Evolutionary conservation across 106 monocot genomes (phyloP).

Genomic region (Dendrobium huoshanense): DNA sequence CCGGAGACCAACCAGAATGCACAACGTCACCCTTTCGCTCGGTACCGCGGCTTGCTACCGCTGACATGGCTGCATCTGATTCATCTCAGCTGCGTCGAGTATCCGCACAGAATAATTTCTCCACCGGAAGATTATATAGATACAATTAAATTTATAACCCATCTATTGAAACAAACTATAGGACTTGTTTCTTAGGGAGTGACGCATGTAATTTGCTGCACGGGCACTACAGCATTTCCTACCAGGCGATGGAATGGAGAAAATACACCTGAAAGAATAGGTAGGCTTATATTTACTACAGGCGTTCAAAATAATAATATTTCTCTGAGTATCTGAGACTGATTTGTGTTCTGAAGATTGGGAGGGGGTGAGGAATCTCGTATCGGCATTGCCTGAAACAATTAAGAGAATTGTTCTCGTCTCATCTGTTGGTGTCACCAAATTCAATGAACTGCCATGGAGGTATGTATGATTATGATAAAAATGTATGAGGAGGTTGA

Average conservation of each 20-base stretch:
- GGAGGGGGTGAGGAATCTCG: constrained; percentile 83
- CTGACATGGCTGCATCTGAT: no score
- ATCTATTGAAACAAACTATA: constrained; percentile 31
- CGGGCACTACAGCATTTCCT: constrained; percentile 94
- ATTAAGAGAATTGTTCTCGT: constrained; percentile 77
- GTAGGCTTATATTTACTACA: constrained; percentile 8
- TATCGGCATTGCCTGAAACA: constrained; percentile 57
- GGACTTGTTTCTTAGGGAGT: constrained; percentile 71
- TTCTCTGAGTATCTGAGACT: neutral
- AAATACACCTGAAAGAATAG: constrained; percentile 93
- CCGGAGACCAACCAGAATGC: no score
- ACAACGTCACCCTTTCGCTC: no score
- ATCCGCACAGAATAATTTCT: no score
- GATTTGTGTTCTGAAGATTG: constrained; percentile 43
- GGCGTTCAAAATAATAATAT: no score
- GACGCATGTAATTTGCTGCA: constrained; percentile 95
- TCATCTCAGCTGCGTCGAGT: no score
- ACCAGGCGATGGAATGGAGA: constrained; percentile 92
- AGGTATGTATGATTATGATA: constrained; percentile 32
- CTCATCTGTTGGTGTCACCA: constrained; percentile 91
- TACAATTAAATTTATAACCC: constrained; percentile 15
- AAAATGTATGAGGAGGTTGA: neutral
- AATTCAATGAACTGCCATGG: constrained; percentile 82
- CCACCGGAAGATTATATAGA: no score
- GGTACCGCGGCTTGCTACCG: no score